Conservation (phyloP, 1,139 yeast genomes). For the Pichia sp. region DNA sequence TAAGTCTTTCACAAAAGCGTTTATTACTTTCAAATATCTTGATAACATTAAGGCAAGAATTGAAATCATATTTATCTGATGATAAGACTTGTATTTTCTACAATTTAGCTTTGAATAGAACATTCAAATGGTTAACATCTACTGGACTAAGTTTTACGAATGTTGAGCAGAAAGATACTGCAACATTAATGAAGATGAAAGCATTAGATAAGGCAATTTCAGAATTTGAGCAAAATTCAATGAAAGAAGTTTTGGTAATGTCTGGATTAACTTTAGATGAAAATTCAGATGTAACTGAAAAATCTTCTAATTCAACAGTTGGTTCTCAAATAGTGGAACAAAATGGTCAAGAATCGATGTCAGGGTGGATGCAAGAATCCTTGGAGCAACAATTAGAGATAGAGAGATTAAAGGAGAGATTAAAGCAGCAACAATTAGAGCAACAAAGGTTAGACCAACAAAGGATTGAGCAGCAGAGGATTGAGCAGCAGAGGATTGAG, state of each 20-base stretch:
- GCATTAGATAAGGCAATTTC: no score
- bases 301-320: no score
- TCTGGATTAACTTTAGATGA: no score
- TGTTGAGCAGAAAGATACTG: no score
- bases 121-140: not conserved
- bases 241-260: no score
- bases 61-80: not conserved
- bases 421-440: not conserved
- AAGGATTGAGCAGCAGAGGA: constrained; percentile 1
- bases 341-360: no score
- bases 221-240: no score
- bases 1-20: not conserved
- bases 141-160: not conserved
- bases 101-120: not conserved
- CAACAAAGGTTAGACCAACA: not conserved
- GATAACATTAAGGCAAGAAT: not conserved
- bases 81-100: not conserved
- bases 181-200: not conserved
- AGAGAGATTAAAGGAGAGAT: not conserved
- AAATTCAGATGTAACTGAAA: no score
- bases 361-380: no score
- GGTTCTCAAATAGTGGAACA: no score
- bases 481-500: not conserved
- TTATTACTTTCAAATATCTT: not conserved
- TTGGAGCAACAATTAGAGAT: no score